These are phyloP conservation scores for Maudiozyma bulderi DNA, from an alignment of 805 yeast species.

Conservation along the genomic window DNA sequence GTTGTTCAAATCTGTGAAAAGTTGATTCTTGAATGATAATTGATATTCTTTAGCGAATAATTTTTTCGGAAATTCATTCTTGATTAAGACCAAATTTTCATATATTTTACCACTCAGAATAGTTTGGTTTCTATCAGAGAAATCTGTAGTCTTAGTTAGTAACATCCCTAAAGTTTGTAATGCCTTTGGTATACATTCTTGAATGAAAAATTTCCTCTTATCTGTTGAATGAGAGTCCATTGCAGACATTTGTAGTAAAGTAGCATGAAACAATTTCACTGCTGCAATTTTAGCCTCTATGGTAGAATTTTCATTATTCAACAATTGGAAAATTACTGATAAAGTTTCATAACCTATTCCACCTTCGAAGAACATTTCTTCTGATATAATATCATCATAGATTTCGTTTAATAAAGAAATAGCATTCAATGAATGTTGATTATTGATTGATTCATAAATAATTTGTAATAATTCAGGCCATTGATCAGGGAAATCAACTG, in stretches of 20 bases:
- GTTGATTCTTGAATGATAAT: constrained; percentile 7
- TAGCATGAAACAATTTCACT: constrained; percentile 42
- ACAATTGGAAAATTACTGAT: constrained; percentile 37
- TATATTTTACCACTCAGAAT: constrained; percentile 13
- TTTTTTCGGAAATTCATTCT: constrained; percentile 17
- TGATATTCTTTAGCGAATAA: constrained; percentile 8
- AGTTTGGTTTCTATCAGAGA: constrained; percentile 4
- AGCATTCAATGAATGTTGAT: constrained; percentile 37
- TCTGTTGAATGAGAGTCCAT: constrained; percentile 9
- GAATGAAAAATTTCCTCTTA: constrained; percentile 14
- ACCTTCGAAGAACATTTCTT: constrained; percentile 74
- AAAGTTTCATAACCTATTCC: constrained; percentile 53
- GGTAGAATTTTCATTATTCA: constrained; percentile 21
- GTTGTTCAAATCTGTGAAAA: constrained; percentile 11
- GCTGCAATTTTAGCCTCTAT: constrained; percentile 39
- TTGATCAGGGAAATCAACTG: constrained; percentile 88
- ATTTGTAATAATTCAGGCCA: constrained; percentile 67
- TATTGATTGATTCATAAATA: constrained; percentile 36
- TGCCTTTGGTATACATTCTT: constrained; percentile 12
- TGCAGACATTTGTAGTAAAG: constrained; percentile 42
- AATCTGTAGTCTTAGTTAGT: constrained; percentile 3
- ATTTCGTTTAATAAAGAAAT: constrained; percentile 60
- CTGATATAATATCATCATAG: constrained; percentile 77
- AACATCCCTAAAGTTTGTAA: constrained; percentile 8
- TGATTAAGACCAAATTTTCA: constrained; percentile 16